phyloP scores from a whole-genome alignment of 2,329 filamentous ascomycete genomes.

The Fusarium staphyleae region DNA sequence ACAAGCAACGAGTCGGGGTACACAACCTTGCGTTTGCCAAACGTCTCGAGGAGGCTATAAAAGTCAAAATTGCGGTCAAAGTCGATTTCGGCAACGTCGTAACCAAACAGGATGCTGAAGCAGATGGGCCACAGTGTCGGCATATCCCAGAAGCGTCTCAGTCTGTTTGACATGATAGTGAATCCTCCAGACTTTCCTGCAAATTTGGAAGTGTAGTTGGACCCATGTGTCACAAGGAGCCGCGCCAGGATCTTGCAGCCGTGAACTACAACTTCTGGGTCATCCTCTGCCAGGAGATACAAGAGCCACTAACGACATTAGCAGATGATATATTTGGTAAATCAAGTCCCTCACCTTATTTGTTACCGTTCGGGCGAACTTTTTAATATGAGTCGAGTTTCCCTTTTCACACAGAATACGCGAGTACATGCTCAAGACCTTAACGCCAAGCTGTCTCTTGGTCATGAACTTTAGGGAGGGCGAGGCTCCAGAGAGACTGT shows the following conservation, averaged over 20 bases:
- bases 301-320: constrained; percentile 75
- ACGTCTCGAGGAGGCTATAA: constrained; percentile 75
- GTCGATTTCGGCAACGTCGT: constrained; percentile 77
- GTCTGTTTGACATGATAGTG: constrained; percentile 78
- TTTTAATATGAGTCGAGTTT: constrained; percentile 74
- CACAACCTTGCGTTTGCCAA: constrained; percentile 71
- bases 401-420: constrained; percentile 77
- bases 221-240: constrained; percentile 82
- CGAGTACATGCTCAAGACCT: constrained; percentile 79
- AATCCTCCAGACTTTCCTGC: constrained; percentile 85
- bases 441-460: constrained; percentile 75
- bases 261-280: constrained; percentile 81
- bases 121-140: constrained; percentile 86
- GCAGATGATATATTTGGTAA: background rate
- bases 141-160: constrained; percentile 89
- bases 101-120: constrained; percentile 86
- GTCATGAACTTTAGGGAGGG: constrained; percentile 54
- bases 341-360: constrained; percentile 72
- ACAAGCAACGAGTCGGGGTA: constrained; percentile 82
- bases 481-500: constrained; percentile 41
- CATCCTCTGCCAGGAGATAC: constrained; percentile 86
- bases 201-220: constrained; percentile 85
- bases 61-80: constrained; percentile 77
- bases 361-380: constrained; percentile 92
- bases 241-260: constrained; percentile 84